Evolutionary conservation across 106 monocot species (phyloP).

Genomic region (Chionographis japonica): DNA sequence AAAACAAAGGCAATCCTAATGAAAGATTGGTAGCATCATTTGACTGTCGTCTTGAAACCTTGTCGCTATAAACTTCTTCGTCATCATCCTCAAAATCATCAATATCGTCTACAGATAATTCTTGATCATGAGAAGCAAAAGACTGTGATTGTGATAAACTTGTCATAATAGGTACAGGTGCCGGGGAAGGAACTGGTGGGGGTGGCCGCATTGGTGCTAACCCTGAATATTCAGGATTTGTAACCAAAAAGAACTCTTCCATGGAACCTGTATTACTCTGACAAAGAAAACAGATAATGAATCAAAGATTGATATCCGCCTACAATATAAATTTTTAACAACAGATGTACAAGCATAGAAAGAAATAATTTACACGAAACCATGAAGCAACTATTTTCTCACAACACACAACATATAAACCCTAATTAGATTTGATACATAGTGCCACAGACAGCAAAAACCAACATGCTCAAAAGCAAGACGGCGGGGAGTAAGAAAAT

Average conservation of each 20-base stretch:
- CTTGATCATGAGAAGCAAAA: conserved; percentile 72
- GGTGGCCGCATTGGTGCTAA: conserved; percentile 65
- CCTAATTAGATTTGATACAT: no score
- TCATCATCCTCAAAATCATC: conserved; percentile 90
- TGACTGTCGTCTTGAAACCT: conserved; percentile 43
- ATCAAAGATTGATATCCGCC: no score
- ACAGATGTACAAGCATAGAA: no score
- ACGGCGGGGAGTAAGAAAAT: no score
- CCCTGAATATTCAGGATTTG: conserved; percentile 73
- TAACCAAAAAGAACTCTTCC: conserved; percentile 79
- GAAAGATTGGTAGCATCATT: conserved; percentile 54
- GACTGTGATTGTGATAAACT: conserved; percentile 58
- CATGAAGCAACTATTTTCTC: no score
- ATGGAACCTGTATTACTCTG: conserved; percentile 53
- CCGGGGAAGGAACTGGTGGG: conserved; percentile 49
- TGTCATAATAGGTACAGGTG: conserved; percentile 15
- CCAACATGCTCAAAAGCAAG: no score
- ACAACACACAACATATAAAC: no score
- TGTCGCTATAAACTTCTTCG: conserved; percentile 49
- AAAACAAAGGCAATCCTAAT: conserved; percentile 59
- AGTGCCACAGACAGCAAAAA: no score
- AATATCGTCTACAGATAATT: conserved; percentile 90
- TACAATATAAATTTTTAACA: no score
- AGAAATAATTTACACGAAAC: no score
- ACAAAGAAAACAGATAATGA: conserved; percentile 13